These are phyloP conservation scores for Heimioporus sp. DNA, from an alignment of 768 basidiomycete species.

Conservation along the genomic window DNA sequence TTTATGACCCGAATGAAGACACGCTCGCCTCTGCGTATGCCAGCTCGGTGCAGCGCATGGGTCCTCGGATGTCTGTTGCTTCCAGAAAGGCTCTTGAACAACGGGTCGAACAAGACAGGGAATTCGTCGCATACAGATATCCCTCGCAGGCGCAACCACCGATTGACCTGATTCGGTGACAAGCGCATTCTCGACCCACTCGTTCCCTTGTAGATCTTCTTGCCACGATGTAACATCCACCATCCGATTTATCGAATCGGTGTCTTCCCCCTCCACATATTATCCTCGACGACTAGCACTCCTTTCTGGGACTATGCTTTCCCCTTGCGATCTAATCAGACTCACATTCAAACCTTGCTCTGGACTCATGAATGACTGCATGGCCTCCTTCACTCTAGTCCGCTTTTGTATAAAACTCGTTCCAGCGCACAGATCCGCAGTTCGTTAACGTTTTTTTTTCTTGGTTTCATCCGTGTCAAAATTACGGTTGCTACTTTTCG, in stretches of 20 bases:
- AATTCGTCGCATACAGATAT: slow-evolving; percentile 86
- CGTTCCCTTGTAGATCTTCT: slow-evolving; percentile 17
- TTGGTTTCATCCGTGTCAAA: slow-evolving; percentile 22
- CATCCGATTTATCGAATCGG: slow-evolving; percentile 18
- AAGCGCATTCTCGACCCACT: background rate
- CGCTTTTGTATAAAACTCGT: slow-evolving; percentile 13
- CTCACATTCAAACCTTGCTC: slow-evolving; percentile 19
- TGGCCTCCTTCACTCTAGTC: slow-evolving; percentile 7
- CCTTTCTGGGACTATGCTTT: slow-evolving; percentile 27
- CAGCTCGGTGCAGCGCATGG: slow-evolving; percentile 47
- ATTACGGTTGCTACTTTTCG: slow-evolving; percentile 13
- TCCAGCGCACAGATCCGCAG: slow-evolving; percentile 7
- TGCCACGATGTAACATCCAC: slow-evolving; percentile 13
- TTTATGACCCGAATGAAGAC: slow-evolving; percentile 51
- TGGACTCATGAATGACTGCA: slow-evolving; percentile 31
- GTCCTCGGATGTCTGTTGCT: slow-evolving; percentile 57
- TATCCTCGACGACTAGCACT: slow-evolving; percentile 18
- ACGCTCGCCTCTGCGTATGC: slow-evolving; percentile 43
- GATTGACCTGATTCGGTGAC: slow-evolving; percentile 56
- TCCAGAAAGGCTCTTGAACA: slow-evolving; percentile 74
- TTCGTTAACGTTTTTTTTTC: slow-evolving; percentile 9
- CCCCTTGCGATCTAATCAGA: slow-evolving; percentile 6
- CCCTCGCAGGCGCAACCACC: slow-evolving; percentile 70
- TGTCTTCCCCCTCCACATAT: slow-evolving; percentile 13
- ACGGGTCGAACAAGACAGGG: slow-evolving; percentile 79